Conservation (phyloP, 768 basidiomycete genomes). For the Termitomyces sp. region DNA sequence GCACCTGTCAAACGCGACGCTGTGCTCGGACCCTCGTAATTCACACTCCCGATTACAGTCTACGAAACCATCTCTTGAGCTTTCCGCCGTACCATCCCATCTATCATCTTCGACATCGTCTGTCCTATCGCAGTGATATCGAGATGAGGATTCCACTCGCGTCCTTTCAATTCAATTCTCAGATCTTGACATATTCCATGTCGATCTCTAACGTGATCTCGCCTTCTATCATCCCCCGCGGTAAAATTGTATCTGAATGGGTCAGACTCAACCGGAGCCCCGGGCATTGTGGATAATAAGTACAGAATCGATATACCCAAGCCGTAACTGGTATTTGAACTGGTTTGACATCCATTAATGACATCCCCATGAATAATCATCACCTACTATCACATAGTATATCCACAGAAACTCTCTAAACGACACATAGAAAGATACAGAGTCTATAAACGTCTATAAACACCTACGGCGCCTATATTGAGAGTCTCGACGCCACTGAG, state of each 20-base stretch:
- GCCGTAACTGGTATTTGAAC: too few species aligned
- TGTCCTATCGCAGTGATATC: not conserved
- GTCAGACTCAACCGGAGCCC: constrained; percentile 10
- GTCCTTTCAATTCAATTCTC: not conserved
- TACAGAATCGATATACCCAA: too few species aligned
- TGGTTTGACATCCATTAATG: too few species aligned
- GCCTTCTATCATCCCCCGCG: constrained; percentile 3
- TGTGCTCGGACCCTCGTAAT: not conserved
- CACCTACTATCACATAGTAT: too few species aligned
- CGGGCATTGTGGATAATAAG: too few species aligned
- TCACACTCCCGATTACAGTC: not conserved
- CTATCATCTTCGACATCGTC: too few species aligned
- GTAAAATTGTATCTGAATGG: constrained; percentile 11
- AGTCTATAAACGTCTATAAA: too few species aligned
- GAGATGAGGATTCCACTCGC: not conserved
- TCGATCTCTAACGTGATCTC: not conserved
- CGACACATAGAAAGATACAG: too few species aligned
- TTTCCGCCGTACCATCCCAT: not conserved
- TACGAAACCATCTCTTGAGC: not conserved
- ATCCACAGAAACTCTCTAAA: too few species aligned
- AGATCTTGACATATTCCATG: not conserved
- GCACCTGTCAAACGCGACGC: not conserved
- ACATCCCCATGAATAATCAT: too few species aligned
- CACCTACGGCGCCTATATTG: too few species aligned
- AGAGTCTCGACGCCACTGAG: too few species aligned